Conservation (phyloP, 1,139 yeast genomes). For the Blastobotrys malaysiensis region DNA sequence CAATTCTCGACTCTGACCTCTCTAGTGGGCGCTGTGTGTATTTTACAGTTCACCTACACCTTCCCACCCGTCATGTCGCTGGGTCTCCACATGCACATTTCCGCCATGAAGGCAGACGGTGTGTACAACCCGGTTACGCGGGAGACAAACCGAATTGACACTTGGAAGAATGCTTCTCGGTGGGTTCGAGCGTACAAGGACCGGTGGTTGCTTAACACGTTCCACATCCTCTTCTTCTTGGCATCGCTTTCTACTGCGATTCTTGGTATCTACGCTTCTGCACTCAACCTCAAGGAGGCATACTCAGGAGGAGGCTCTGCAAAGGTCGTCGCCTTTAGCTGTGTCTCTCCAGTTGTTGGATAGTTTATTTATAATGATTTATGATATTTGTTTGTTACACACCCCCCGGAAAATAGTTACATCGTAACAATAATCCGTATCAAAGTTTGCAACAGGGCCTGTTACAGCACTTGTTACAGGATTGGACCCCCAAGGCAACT, state of each 20-base stretch:
- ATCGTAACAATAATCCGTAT: no score
- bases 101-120: slow-evolving; percentile 34
- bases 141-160: slow-evolving; percentile 31
- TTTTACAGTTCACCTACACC: slow-evolving; percentile 43
- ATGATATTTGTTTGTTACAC: neutral
- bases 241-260: slow-evolving; percentile 38
- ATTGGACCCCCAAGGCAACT: no score
- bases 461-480: no score
- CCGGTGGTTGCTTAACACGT: slow-evolving; percentile 23
- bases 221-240: slow-evolving; percentile 33
- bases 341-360: slow-evolving; percentile 9
- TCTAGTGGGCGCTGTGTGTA: slow-evolving; percentile 48
- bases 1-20: slow-evolving; percentile 45
- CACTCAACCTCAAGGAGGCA: slow-evolving; percentile 17
- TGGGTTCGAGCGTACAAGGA: slow-evolving; percentile 33
- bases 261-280: slow-evolving; percentile 35
- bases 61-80: slow-evolving; percentile 40
- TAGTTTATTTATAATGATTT: neutral
- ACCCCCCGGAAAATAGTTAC: no score
- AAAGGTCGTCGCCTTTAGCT: slow-evolving; percentile 12
- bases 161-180: slow-evolving; percentile 33
- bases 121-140: slow-evolving; percentile 32
- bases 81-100: slow-evolving; percentile 35
- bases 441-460: no score
- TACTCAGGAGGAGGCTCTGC: slow-evolving; percentile 9